Evolutionary conservation across 495 filamentous ascomycete species (phyloP).

Genomic region (Penicillium bovifimosum): DNA sequence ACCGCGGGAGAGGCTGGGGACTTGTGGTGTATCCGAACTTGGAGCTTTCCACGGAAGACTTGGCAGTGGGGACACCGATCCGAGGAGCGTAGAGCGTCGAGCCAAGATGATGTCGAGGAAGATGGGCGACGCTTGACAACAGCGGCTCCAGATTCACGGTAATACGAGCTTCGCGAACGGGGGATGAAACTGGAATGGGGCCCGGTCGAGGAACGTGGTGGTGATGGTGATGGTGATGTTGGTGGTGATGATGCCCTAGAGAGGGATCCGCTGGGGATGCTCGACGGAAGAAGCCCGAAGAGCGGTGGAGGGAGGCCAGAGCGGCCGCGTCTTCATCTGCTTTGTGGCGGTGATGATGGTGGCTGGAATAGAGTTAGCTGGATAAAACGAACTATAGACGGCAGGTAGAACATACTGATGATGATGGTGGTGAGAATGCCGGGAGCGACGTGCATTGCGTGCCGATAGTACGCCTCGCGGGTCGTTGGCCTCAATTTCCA

Average conservation of each 20-base stretch:
- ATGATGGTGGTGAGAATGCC: slow-evolving; percentile 51
- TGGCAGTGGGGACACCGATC: slow-evolving; percentile 43
- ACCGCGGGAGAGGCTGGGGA: slow-evolving; percentile 69
- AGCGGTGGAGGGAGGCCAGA: slow-evolving; percentile 30
- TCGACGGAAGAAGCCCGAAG: slow-evolving; percentile 31
- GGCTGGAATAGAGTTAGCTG: slow-evolving; percentile 40
- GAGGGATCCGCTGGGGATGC: slow-evolving; percentile 34
- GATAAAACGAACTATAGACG: slow-evolving; percentile 1
- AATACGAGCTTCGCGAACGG: slow-evolving; percentile 56
- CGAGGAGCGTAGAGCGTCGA: slow-evolving; percentile 54
- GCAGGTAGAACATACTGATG: slow-evolving; percentile 49
- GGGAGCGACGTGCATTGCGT: slow-evolving; percentile 51
- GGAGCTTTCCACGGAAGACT: slow-evolving; percentile 42
- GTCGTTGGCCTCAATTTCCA: slow-evolving; percentile 57
- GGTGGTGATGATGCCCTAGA: slow-evolving; percentile 43
- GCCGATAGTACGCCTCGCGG: slow-evolving; percentile 52
- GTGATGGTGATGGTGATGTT: slow-evolving; percentile 55
- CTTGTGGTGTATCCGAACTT: slow-evolving; percentile 65
- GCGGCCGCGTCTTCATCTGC: slow-evolving; percentile 55
- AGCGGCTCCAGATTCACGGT: slow-evolving; percentile 61
- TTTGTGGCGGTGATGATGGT: slow-evolving; percentile 75
- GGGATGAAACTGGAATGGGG: slow-evolving; percentile 30
- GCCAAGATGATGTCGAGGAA: slow-evolving; percentile 76
- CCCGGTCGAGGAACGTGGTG: slow-evolving; percentile 38
- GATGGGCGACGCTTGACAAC: slow-evolving; percentile 60